Evolutionary conservation across 2,329 filamentous ascomycete species (phyloP), one percentile per base, ranked within the genome.

Genomic region (Penicillium sp.): DNA sequence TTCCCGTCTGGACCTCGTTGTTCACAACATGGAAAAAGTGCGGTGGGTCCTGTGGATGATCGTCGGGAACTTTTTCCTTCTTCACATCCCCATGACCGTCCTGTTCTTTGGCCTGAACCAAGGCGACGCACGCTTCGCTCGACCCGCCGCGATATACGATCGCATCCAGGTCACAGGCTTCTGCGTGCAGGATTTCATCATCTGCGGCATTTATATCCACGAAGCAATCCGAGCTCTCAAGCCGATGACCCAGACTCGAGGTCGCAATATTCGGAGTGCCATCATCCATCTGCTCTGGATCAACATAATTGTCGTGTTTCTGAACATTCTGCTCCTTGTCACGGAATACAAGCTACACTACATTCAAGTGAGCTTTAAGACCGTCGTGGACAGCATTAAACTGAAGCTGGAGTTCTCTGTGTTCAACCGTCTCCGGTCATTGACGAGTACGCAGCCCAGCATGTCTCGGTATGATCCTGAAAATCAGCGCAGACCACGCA

Each of bases 91-190:
- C 1, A 76, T 70, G 5, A 74, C 71, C 1, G 68, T 76, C 24
- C 62, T 79, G 43, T 73, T 71, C 16, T 73, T 70, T 54, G 73
- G 47, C 4, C 19, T 71, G 13, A 43, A 26, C 69, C 0, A 65
- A 73, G 19, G 35, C 66, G 26, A 51, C 10, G n/a, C 27, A 11
- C 5, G 21, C 0, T 33, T 54, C 6, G 27, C 27, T 8, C 44
- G 29, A 1, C 2, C 53, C 1, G 19, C 58, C 35, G n/a, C 68
- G 16, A 64, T 77, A 16, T 73, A 77, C 66, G 81, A 83, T 59
- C 78, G 78, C 57, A 70, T 83, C 4, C 78, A 82, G 61, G 72
- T 83, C 42, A 76, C 74, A 0, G 71, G 79, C 7, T 82, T 84
- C 60, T 80, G 78, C 55, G 37, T 80, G 6, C 82, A 84, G 58